Evolutionary conservation across 2,329 filamentous ascomycete genomes (phyloP).

Genomic region (Neofusicoccum sp.): DNA sequence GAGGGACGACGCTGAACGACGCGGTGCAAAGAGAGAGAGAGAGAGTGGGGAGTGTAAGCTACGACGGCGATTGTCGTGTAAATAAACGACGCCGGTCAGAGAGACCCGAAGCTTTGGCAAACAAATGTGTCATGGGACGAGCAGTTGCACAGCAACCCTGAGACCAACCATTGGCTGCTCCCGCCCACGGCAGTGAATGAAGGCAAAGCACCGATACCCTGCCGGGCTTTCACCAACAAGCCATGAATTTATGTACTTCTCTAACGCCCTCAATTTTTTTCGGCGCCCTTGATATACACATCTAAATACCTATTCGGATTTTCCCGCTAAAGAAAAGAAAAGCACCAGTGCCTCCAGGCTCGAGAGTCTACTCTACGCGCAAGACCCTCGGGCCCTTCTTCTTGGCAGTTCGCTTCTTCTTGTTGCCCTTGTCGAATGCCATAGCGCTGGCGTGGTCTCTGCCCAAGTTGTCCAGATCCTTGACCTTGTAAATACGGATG

Average conservation of each 20-base stretch:
- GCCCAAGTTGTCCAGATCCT: constrained; percentile 94
- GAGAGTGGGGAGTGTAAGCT: background rate
- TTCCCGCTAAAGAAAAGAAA: constrained; percentile 1
- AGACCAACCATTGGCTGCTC: background rate
- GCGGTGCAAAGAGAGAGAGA: background rate
- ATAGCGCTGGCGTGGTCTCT: constrained; percentile 73
- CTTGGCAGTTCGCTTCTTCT: constrained; percentile 77
- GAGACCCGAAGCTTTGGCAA: background rate
- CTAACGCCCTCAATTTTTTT: constrained; percentile 7
- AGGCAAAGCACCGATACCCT: background rate
- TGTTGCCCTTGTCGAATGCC: constrained; percentile 74
- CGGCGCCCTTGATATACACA: constrained; percentile 3
- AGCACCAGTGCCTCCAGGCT: constrained; percentile 14
- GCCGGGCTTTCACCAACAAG: background rate
- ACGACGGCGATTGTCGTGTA: background rate
- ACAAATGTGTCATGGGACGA: background rate
- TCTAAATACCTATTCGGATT: constrained; percentile 1
- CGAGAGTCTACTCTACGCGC: constrained; percentile 57
- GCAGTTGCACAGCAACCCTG: background rate
- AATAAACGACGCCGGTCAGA: background rate
- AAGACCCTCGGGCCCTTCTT: constrained; percentile 70
- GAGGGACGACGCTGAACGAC: background rate
- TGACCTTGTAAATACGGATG: constrained; percentile 99
- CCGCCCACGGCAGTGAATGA: background rate
- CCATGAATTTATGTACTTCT: constrained; percentile 2